Evolutionary conservation across 352 stramenopile species (phyloP), one percentile per base, ranked within the genome.

Genomic region (Globisporangium uncinulatum): DNA sequence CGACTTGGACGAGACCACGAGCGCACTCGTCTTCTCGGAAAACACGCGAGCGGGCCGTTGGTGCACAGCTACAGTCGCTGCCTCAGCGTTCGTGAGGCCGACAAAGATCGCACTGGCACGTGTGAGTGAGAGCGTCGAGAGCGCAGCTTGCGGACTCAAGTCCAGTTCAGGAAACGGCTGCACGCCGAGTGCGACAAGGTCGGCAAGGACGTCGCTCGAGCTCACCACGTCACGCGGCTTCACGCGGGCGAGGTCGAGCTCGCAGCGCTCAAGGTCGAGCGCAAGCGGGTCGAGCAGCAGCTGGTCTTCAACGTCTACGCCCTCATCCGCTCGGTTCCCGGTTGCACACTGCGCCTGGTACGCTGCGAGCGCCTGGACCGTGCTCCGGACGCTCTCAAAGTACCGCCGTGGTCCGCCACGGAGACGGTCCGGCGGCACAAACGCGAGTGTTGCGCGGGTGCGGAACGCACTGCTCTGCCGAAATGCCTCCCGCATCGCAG

Each of bases 191-290:
- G 43, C 43, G 0, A 48, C 43, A 20, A 48, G 43, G 19, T 48
- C 43, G 4, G 43, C 43, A 20, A 48, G 19, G 6, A 48, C 43
- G 43, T 48, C 43, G 43, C 43, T 48, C 6, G n/a, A 48, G 4
- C n/a, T 5, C 43, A 21, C 43, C 0, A 48, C 9, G 9, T 48
- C 43, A 10, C 43, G 43, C n/a, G 43, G 43, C 19, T 48, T 48
- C n/a, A 48, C 43, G 43, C 43, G 43, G 7, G 43, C 11, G 43
- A 48, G 43, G n/a, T 48, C 43, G 8, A 48, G 43, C 19, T 48
- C 43, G 43, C 43, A 20, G 19, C 43, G 43, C n/a, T 48, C 43
- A n/a, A 48, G 43, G n/a, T 31, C 43, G 8, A 48, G 19, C 43
- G 43, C 43, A 8, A 52, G 47, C 8, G 47, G 29, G 24, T 36